Conservation (phyloP, 139 green algal species). For the Deuterostichococcus epilithicus region DNA sequence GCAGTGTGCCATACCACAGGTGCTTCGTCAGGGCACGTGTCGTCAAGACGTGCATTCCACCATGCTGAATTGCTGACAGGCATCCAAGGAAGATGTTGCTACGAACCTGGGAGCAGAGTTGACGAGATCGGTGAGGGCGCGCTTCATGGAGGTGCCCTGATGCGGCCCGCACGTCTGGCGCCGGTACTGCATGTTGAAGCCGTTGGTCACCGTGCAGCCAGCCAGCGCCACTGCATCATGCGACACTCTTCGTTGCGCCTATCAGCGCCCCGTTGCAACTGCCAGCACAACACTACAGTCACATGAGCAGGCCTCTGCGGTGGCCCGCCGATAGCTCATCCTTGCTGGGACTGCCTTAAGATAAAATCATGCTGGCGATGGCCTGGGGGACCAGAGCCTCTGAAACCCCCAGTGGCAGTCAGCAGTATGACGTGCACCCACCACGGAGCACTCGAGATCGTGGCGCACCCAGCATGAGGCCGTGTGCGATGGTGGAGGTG, state of each 20-base stretch:
- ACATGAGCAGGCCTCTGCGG: too few relatives aligned
- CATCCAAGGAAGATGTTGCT: neutral
- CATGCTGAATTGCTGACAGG: neutral
- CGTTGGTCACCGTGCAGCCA: conserved; percentile 18
- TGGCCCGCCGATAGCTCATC: too few relatives aligned
- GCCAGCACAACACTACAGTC: too few relatives aligned
- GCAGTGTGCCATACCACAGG: neutral
- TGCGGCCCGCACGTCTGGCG: conserved; percentile 31
- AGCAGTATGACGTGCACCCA: too few relatives aligned
- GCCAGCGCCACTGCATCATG: conserved; percentile 16
- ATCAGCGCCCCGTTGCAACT: too few relatives aligned
- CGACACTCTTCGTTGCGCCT: too few relatives aligned
- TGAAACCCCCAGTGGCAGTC: too few relatives aligned
- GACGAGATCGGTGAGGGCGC: conserved; percentile 12
- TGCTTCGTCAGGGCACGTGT: neutral
- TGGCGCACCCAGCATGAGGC: conserved; percentile 28
- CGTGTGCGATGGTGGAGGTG: conserved; percentile 36
- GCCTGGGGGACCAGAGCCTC: too few relatives aligned
- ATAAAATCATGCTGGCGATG: neutral
- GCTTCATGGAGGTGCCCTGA: conserved; percentile 29
- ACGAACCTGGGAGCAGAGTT: neutral
- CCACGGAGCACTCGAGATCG: too few relatives aligned
- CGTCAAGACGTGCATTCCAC: neutral
- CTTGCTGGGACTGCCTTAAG: neutral
- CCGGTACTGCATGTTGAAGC: conserved; percentile 18